Evolutionary conservation across 352 stramenopile genomes (phyloP).

Genomic region (Globisporangium polare): DNA sequence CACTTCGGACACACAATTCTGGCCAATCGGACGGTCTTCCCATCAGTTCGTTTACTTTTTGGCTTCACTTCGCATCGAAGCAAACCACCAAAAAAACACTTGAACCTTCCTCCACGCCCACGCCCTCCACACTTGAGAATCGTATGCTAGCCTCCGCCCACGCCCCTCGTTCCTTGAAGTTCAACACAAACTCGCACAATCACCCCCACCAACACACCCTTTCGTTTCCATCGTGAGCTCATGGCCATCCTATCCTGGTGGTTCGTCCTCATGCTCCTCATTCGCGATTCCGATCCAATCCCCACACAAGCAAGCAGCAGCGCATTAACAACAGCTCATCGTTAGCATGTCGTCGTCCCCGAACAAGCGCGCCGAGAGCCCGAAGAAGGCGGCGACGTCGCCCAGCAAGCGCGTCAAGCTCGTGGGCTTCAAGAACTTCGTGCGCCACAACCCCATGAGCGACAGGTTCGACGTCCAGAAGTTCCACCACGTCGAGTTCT

Average conservation of each 20-base stretch:
- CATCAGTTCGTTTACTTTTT: slow-evolving; percentile 15
- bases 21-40: slow-evolving; percentile 14
- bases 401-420: slow-evolving; percentile 53
- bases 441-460: slow-evolving; percentile 68
- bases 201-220: neutral
- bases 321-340: neutral
- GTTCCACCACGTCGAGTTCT: slow-evolving; percentile 89
- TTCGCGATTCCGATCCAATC: slow-evolving; percentile 8
- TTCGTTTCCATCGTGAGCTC: neutral
- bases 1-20: neutral
- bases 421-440: slow-evolving; percentile 74
- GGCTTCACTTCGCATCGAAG: slow-evolving; percentile 1
- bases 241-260: neutral
- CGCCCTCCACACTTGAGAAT: neutral
- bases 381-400: neutral
- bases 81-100: slow-evolving; percentile 4
- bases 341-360: slow-evolving; percentile 3
- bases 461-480: slow-evolving; percentile 74
- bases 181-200: neutral
- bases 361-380: slow-evolving; percentile 7
- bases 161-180: neutral
- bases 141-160: neutral
- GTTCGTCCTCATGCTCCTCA: slow-evolving; percentile 1
- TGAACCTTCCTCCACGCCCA: slow-evolving; percentile 2
- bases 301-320: neutral